Conservation (phyloP, 768 basidiomycete genomes). For the Sporobolomyces pararoseus region DNA sequence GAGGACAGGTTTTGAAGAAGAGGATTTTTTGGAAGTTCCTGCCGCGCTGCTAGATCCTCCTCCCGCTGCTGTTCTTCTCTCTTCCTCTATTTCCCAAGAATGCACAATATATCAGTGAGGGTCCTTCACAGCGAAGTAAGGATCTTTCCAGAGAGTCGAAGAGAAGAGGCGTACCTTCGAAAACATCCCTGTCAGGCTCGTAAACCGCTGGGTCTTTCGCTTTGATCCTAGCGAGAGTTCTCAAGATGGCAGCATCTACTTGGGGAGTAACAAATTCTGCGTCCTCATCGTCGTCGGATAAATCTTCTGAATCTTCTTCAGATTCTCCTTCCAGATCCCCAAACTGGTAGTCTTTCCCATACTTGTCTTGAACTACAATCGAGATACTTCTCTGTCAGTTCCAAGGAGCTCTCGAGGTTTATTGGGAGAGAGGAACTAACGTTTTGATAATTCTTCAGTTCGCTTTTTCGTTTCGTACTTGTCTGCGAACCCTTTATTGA, state of each 20-base stretch:
- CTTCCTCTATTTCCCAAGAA: constrained; percentile 40
- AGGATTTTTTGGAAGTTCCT: constrained; percentile 23
- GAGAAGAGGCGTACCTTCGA: constrained; percentile 60
- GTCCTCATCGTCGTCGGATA: constrained; percentile 67
- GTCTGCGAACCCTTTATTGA: constrained; percentile 73
- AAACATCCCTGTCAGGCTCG: constrained; percentile 63
- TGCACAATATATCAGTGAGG: too few relatives aligned
- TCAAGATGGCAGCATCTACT: constrained; percentile 86
- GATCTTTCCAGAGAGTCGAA: background rate
- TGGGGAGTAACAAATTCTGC: constrained; percentile 91
- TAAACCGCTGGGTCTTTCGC: constrained; percentile 82
- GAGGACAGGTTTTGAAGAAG: constrained; percentile 46
- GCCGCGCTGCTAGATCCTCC: background rate
- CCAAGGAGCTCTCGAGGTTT: background rate
- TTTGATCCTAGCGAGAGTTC: constrained; percentile 80
- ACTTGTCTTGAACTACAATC: constrained; percentile 72
- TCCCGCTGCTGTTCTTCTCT: constrained; percentile 23
- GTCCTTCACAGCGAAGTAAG: background rate
- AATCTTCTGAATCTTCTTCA: constrained; percentile 54
- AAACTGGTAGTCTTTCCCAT: constrained; percentile 49
- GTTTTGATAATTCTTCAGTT: constrained; percentile 72
- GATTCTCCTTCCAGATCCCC: constrained; percentile 56
- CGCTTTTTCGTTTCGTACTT: constrained; percentile 80
- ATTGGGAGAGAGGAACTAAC: constrained; percentile 52
- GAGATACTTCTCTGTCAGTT: background rate